Evolutionary conservation across 192 early-diverging fungal genomes (phyloP), one percentile per base, ranked within the genome.

Genomic region (Backusella macrospora): DNA sequence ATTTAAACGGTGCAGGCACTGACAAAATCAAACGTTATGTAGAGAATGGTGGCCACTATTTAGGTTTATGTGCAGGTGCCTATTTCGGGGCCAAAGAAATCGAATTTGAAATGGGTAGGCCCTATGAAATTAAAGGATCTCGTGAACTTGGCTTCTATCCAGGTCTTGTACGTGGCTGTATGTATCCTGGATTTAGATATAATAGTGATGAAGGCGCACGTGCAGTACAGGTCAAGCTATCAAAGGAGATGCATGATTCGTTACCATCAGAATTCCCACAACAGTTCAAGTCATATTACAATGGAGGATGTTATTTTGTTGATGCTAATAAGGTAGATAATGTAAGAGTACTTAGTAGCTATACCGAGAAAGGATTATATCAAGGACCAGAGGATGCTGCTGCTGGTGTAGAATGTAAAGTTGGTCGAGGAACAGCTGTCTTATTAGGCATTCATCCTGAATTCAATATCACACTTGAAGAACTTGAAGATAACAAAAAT

Each of bases 11-110:
- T 10, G 72, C 75, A 26, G 83, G 79, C 55, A 95, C 90, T 52
- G 74, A 62, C 4, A 86, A 86, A 7, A 93, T 98, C 67, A 72
- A 70, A 2, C 73, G 80, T 15, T 96, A 88, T 84, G 92, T 96
- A 12, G 62, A 79, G 18, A 70, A 65, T 18, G 96, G 96, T 59
- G 98, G 98, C 2, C 81, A 86, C 23, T 99, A 95, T 80, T 81
- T 96, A 65, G 98, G 98, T 0, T 90, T 99, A 8, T 97, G 98
- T 68, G 95, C 94, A 0, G 98, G 97, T 21, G 87, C 84, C 3
- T 97, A 97, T 80, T 98, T 94, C 78, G 94, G 85, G 6, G 83
- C 85, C 37, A 78, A 76, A 6, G 76, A 80, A 16, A 89, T 94
- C 29, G 91, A 92, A 76, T 97, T 98, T 83, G 93, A 97, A 81